Conservation (phyloP, 2,329 filamentous ascomycete genomes). For the Stachybotrys chlorohalonatus region DNA sequence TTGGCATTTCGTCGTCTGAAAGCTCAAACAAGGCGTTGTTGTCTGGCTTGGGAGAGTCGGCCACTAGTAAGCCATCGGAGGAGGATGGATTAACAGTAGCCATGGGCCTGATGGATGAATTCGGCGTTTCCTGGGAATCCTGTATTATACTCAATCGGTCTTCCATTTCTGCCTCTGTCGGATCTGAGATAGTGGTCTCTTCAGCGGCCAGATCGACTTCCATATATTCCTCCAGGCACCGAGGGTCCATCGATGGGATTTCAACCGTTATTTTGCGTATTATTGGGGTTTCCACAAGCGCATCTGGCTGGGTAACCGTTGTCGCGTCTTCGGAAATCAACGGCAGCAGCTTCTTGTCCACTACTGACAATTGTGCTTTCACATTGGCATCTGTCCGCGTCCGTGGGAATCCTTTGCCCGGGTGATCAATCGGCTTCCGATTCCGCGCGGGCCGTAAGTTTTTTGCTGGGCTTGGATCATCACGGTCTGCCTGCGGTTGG, state of each 20-base stretch:
- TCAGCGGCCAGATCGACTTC: neutral
- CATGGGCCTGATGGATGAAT: conserved; percentile 9
- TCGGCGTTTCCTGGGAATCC: conserved; percentile 15
- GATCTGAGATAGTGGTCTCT: neutral
- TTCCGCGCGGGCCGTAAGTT: neutral
- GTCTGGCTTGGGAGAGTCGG: neutral
- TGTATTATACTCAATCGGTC: too few species aligned
- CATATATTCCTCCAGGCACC: neutral
- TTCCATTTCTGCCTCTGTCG: neutral
- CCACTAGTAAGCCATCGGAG: too few species aligned
- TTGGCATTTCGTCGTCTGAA: conserved; percentile 26
- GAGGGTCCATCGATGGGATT: too few species aligned
- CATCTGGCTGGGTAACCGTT: too few species aligned
- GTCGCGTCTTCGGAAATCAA: too few species aligned
- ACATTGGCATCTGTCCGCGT: neutral
- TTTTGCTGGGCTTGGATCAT: neutral
- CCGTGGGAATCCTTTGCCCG: neutral
- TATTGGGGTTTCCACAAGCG: too few species aligned
- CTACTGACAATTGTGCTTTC: too few species aligned
- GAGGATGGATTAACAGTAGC: too few species aligned
- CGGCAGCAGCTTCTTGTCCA: too few species aligned
- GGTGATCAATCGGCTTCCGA: neutral
- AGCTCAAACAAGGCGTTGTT: conserved; percentile 12
- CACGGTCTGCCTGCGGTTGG: neutral
- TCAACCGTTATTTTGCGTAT: too few species aligned